phyloP scores from a whole-genome alignment of 495 filamentous ascomycete species.

The Hypoxylon perforatum region DNA sequence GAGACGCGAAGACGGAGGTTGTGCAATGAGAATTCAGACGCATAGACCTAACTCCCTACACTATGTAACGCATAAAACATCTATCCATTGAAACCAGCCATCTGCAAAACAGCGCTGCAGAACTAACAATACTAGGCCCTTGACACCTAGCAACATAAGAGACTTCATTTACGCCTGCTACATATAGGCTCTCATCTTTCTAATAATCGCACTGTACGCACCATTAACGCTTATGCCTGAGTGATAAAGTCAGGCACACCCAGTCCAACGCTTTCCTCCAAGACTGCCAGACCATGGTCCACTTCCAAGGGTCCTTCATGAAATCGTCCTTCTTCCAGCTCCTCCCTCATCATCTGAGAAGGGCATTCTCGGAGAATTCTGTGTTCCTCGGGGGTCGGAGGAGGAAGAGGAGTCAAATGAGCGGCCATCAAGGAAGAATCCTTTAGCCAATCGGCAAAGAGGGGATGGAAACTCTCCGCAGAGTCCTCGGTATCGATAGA shows the following conservation, averaged over 20 bases:
- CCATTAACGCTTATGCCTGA: conserved; percentile 38
- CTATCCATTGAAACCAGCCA: not conserved
- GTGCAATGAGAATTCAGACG: not conserved
- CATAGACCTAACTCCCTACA: too few relatives aligned
- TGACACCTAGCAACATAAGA: not conserved
- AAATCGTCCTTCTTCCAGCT: conserved; percentile 36
- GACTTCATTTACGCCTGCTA: not conserved
- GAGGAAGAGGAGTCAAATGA: conserved; percentile 31
- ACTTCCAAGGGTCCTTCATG: conserved; percentile 53
- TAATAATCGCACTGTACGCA: not conserved
- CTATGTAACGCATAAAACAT: not conserved
- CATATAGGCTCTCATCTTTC: not conserved
- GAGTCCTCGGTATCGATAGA: not conserved
- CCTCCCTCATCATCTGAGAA: conserved; percentile 21
- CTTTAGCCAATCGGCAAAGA: not conserved
- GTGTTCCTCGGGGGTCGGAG: conserved; percentile 31
- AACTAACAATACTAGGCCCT: not conserved
- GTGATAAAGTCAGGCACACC: conserved; percentile 65
- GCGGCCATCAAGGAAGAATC: conserved; percentile 18
- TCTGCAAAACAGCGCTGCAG: not conserved
- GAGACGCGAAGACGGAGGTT: not conserved
- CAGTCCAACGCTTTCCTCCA: conserved; percentile 66
- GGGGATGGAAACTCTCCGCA: not conserved
- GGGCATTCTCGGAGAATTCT: conserved; percentile 14
- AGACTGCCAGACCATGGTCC: conserved; percentile 64